Base-by-base conservation (phyloP, 495 filamentous ascomycete genomes). In the Aspergillus panamensis region DNA sequence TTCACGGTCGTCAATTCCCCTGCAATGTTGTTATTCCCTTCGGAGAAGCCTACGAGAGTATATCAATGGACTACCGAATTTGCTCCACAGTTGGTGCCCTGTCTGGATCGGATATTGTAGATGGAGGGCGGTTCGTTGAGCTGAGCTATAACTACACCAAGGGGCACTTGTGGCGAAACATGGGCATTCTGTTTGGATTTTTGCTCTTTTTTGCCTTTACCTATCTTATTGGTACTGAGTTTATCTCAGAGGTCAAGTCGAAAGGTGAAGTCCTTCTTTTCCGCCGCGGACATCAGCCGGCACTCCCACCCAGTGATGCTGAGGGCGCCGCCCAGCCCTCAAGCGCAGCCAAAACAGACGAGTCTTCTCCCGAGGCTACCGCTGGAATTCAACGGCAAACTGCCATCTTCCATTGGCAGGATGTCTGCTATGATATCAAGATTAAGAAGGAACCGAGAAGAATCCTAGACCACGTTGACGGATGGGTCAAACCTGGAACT, bases 321-420 rank as follows among this genome's bases (percentile, higher is more conserved):
- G 55, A 57, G 21, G 64, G 55, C 59, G 20, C 21, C 29, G 82
- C 64, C 77, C 73, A 51, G 73, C 73, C 37, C 72, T 69, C 30
- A 73, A 76, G 33, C 66, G 81, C 62, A 59, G 77, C 31, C 65
- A 73, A 45, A 21, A 53, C 58, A 0, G 43, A 64, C 4, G 74
- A 65, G 20, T 68, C 68, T 16, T 66, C 72, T 30, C 53, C 71
- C 13, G 62, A 74, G 12, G 71, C 70, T 10, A 57, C 82, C 16
- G 63, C 78, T 52, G 53, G 50, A 43, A 65, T 81, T 35, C 69
- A 75, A 40, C 59, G 62, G 50, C 74, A 77, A 43, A 66, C 65
- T 1, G 85, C 85, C 53, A 82, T 92, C 33, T 84, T 93, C 58
- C 89, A 86, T 5, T 93, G 87, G 87, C 81, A 86, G 59, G 78